Evolutionary conservation across 495 filamentous ascomycete species (phyloP).

Genomic region (Aspergillus funiculosus): DNA sequence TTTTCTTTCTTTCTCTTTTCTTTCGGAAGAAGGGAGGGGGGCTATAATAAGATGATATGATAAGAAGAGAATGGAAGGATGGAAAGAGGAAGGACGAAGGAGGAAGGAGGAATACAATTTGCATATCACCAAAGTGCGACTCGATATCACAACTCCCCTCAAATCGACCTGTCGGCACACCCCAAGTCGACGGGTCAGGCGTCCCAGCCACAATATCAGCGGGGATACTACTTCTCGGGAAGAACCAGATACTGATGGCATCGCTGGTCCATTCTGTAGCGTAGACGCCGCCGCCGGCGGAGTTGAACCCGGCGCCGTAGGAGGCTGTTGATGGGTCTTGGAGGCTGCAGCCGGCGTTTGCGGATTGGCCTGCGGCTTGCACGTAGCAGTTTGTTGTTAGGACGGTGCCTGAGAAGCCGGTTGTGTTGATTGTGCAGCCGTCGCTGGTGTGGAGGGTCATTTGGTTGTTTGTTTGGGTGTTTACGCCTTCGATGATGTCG

Average conservation of each 20-base stretch:
- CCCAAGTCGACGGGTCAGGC: slow-evolving; percentile 58
- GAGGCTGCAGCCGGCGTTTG: slow-evolving; percentile 53
- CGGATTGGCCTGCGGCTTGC: slow-evolving; percentile 36
- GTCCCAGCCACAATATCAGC: slow-evolving; percentile 42
- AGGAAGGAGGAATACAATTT: slow-evolving; percentile 43
- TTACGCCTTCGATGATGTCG: slow-evolving; percentile 69
- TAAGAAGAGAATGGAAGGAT: too few species aligned
- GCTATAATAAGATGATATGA: too few species aligned
- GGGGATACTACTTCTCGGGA: slow-evolving; percentile 44
- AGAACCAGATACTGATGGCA: slow-evolving; percentile 60
- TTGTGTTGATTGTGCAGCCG: slow-evolving; percentile 50
- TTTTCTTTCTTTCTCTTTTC: background rate
- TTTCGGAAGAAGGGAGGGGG: background rate
- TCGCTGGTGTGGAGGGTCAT: slow-evolving; percentile 62
- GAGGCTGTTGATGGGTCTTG: slow-evolving; percentile 24
- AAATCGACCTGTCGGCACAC: slow-evolving; percentile 53
- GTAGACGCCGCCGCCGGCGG: slow-evolving; percentile 52
- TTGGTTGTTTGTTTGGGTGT: slow-evolving; percentile 48
- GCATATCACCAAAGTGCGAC: slow-evolving; percentile 55
- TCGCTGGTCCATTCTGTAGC: slow-evolving; percentile 58
- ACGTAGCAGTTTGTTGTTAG: slow-evolving; percentile 48
- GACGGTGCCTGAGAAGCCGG: slow-evolving; percentile 40
- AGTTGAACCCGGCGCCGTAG: slow-evolving; percentile 57
- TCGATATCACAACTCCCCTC: slow-evolving; percentile 54
- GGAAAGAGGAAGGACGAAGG: background rate